phyloP scores from a whole-genome alignment of 164 flowering plant genomes.

The Taxillus chinensis region DNA sequence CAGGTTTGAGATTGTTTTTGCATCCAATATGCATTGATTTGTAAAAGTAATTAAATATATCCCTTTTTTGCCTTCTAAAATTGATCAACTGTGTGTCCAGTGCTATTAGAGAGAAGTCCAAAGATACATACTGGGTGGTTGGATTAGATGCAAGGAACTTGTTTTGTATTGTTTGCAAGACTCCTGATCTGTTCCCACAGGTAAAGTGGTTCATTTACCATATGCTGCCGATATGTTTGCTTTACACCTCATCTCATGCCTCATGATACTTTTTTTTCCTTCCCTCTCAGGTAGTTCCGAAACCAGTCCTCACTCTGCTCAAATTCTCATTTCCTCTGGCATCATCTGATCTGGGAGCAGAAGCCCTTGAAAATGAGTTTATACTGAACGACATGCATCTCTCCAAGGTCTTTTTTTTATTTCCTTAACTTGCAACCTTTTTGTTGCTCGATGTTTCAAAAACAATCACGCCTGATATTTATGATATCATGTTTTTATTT shows the following conservation, averaged over 20 bases:
- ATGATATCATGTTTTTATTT: background rate
- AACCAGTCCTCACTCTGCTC: conserved; percentile 69
- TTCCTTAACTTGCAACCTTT: background rate
- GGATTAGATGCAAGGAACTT: conserved; percentile 71
- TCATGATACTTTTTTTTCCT: background rate
- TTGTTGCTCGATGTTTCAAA: background rate
- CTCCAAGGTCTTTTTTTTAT: conserved; percentile 37
- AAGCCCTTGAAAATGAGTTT: conserved; percentile 82
- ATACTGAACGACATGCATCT: conserved; percentile 59
- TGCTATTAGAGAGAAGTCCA: conserved; percentile 54
- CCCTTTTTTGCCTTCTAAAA: background rate
- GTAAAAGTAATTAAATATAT: background rate
- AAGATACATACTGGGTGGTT: conserved; percentile 80
- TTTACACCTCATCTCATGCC: background rate
- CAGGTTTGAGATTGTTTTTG: conserved; percentile 39
- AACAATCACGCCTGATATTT: background rate
- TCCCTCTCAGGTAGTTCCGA: conserved; percentile 66
- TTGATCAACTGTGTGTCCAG: conserved; percentile 30
- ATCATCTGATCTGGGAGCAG: conserved; percentile 90
- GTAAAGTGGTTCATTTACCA: conserved; percentile 21
- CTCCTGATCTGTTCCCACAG: conserved; percentile 70
- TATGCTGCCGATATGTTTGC: background rate
- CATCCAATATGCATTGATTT: conserved; percentile 1
- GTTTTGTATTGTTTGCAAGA: conserved; percentile 76
- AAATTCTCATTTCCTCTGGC: conserved; percentile 76